These are phyloP conservation scores for Saturnispora saitoi DNA, from an alignment of 805 yeast genomes.

Conservation along the genomic window DNA sequence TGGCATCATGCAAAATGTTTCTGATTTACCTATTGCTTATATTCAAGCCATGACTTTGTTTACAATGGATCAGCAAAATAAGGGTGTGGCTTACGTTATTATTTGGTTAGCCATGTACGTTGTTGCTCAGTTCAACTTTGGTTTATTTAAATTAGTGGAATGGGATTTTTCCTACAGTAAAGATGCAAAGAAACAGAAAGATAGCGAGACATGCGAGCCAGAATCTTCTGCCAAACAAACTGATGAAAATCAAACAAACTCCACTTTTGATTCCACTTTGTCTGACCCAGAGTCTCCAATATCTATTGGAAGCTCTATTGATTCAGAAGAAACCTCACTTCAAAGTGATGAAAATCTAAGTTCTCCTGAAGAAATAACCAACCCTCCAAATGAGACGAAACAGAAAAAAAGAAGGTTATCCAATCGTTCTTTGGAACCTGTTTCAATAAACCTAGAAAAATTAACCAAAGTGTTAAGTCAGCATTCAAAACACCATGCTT, in stretches of 20 bases:
- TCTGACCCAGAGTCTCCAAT: background rate
- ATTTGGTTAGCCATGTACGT: constrained; percentile 48
- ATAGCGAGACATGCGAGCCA: background rate
- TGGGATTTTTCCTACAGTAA: constrained; percentile 38
- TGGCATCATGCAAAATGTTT: constrained; percentile 65
- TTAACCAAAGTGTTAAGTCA: background rate
- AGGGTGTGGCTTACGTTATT: constrained; percentile 44
- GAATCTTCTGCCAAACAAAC: background rate
- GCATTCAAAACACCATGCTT: constrained; percentile 8
- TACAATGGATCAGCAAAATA: constrained; percentile 28
- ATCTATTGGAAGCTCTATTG: constrained; percentile 1
- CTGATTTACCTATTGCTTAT: constrained; percentile 73
- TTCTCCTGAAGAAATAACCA: background rate
- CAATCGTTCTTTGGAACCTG: constrained; percentile 1
- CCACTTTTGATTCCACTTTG: background rate
- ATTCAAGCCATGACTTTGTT: constrained; percentile 49
- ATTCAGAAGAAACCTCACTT: constrained; percentile 1
- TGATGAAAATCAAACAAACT: background rate
- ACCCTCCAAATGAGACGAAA: background rate
- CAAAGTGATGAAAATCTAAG: background rate
- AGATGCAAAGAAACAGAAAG: background rate
- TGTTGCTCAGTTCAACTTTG: constrained; percentile 44
- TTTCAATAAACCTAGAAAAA: constrained; percentile 3
- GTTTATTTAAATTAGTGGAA: constrained; percentile 40
- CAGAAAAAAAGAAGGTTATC: constrained; percentile 1